These are phyloP conservation scores for Xylaria sp. DNA, from an alignment of 2,329 filamentous ascomycete species.

Conservation along the genomic window DNA sequence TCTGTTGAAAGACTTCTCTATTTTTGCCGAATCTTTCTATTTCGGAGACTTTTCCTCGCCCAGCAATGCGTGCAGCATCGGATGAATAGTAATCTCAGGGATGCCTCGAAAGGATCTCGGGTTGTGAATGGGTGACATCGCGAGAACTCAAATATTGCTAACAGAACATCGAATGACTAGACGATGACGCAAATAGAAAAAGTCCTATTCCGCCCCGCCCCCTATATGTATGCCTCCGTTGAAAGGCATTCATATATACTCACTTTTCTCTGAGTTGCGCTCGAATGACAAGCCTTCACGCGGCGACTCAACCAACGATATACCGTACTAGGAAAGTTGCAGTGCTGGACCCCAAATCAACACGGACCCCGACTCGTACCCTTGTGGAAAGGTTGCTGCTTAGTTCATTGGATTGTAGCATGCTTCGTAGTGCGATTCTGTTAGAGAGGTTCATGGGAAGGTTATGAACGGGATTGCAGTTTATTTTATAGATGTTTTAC, in stretches of 20 bases:
- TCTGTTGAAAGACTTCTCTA: background rate
- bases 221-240: conserved; percentile 1
- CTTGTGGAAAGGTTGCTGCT: too few relatives aligned
- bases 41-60: background rate
- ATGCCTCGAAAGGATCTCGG: background rate
- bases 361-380: conserved; percentile 2
- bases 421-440: too few relatives aligned
- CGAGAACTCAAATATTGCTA: background rate
- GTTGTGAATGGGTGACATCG: background rate
- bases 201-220: conserved; percentile 23
- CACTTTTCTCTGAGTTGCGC: background rate
- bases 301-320: conserved; percentile 9
- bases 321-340: conserved; percentile 5
- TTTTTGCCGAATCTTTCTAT: background rate
- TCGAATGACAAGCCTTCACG: background rate
- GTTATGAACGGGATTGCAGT: too few relatives aligned
- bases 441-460: too few relatives aligned
- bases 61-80: background rate
- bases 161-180: conserved; percentile 13
- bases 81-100: conserved; percentile 2
- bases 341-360: conserved; percentile 3
- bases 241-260: background rate
- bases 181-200: conserved; percentile 14
- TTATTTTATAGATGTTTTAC: too few relatives aligned
- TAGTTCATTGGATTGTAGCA: too few relatives aligned